Conservation (phyloP, 2,329 filamentous ascomycete species). For the Thielaviopsis punctulata region DNA sequence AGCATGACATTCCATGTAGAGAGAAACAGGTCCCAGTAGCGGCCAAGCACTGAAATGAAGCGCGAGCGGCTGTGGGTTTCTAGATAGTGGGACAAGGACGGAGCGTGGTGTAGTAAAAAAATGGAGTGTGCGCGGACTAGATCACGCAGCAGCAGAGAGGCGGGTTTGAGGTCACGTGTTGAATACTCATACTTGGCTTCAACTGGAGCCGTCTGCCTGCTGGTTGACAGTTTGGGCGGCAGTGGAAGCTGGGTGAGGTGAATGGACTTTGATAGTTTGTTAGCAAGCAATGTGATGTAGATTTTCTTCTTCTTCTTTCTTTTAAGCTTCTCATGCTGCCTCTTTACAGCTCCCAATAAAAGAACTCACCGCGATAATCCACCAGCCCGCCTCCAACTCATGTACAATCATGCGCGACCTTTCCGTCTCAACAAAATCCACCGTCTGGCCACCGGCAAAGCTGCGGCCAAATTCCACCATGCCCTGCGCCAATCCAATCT, state of each 20-base stretch:
- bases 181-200: constrained; percentile 55
- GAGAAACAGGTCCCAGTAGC: constrained; percentile 61
- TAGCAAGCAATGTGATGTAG: too few relatives aligned
- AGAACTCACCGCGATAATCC: constrained; percentile 63
- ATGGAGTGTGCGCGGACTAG: constrained; percentile 64
- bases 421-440: constrained; percentile 82
- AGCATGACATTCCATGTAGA: constrained; percentile 77
- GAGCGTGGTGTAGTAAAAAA: constrained; percentile 77
- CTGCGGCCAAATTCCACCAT: constrained; percentile 86
- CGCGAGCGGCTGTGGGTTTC: constrained; percentile 35
- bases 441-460: constrained; percentile 59
- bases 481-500: constrained; percentile 90
- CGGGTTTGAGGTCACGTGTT: constrained; percentile 72
- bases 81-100: constrained; percentile 54
- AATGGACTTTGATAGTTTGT: constrained; percentile 40
- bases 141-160: constrained; percentile 61
- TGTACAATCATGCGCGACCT: constrained; percentile 69
- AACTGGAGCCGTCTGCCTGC: constrained; percentile 22
- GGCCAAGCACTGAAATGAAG: constrained; percentile 55
- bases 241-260: constrained; percentile 59
- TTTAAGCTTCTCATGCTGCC: neutral
- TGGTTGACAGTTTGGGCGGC: constrained; percentile 32
- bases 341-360: constrained; percentile 4
- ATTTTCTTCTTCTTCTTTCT: too few relatives aligned
- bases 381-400: constrained; percentile 84